Evolutionary conservation across 2,329 filamentous ascomycete genomes (phyloP), one percentile per base, ranked within the genome.

Genomic region (Pyrenophora seminiperda): DNA sequence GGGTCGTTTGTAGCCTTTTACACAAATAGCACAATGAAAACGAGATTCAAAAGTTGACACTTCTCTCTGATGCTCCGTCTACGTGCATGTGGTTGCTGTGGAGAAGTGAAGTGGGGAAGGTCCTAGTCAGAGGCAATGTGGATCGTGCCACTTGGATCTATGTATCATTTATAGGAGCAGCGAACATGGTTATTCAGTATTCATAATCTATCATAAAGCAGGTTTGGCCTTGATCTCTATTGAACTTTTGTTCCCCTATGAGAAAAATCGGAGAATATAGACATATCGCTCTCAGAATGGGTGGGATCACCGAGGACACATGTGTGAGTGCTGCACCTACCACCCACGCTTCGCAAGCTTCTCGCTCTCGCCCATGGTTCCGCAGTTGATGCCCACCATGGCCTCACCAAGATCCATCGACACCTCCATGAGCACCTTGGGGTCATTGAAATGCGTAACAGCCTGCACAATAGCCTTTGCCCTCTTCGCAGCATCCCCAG

Each of bases 401-500:
- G 94, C 91, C 82, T 96, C 92, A n/a, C 94, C 94, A 20, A 97
- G 78, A 49, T 92, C 91, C 69, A 87, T 85, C 76, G 89, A 93
- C 51, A 92, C 89, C 77, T 95, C 88, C 4, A 92, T 92, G 47
- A 99, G 77, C 18, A 96, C 83, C 79, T 89, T 87, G 31, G 91
- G 78, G 71, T 97, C 91, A 63, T 85, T 87, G 79, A 82, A 97
- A 77, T 97, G 91, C 6, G 93, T 96, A 1, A 91, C 91, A 19
- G 94, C 94, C 72, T 92, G 88, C 44, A 99, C 94, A 66, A 99
- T 97, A 30, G 94, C 94, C 79, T 87, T 90, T 11, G 94, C 94
- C 53, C 94, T 81, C 85, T 93, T 90, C 36, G 87, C 85, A 17
- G 94, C 89, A 75, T 97, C 88, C 14, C 93, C 93, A 4, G 86